These are phyloP conservation scores for Coccomyxa subellipsoidea DNA, from an alignment of 163 green algal genomes.

Conservation along the genomic window DNA sequence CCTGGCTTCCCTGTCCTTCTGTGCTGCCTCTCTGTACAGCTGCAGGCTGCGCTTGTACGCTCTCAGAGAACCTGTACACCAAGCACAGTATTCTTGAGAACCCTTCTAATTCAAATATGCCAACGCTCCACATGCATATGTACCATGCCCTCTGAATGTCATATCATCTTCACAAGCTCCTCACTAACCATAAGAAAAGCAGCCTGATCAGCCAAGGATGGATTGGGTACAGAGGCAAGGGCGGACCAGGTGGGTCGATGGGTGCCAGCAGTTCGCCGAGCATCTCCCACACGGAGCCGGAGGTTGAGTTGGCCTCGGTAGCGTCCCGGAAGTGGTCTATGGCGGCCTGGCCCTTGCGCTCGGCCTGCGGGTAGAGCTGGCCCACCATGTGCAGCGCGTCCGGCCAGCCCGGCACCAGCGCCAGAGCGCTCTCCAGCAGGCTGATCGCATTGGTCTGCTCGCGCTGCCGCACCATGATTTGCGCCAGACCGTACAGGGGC, in stretches of 20 bases:
- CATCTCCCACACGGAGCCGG: conserved; percentile 70
- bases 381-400: conserved; percentile 74
- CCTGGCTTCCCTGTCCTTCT: background rate
- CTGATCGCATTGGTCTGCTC: conserved; percentile 54
- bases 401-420: conserved; percentile 51
- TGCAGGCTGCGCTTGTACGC: conserved; percentile 66
- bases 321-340: conserved; percentile 51
- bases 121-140: too few species aligned
- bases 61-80: conserved; percentile 46
- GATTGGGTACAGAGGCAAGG: background rate
- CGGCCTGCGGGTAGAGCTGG: conserved; percentile 49
- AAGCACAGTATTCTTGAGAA: background rate
- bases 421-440: conserved; percentile 68
- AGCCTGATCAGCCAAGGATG: too few species aligned
- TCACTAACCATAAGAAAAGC: too few species aligned
- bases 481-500: conserved; percentile 66
- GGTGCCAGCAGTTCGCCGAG: conserved; percentile 81
- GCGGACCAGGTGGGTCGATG: conserved; percentile 52
- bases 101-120: too few species aligned
- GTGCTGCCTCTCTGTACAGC: conserved; percentile 36
- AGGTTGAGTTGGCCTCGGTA: conserved; percentile 13
- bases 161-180: too few species aligned
- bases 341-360: conserved; percentile 12
- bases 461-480: conserved; percentile 59
- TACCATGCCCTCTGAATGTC: too few species aligned